Evolutionary conservation across 495 filamentous ascomycete species (phyloP), one percentile per base, ranked within the genome.

Genomic region (Neurospora terricola): DNA sequence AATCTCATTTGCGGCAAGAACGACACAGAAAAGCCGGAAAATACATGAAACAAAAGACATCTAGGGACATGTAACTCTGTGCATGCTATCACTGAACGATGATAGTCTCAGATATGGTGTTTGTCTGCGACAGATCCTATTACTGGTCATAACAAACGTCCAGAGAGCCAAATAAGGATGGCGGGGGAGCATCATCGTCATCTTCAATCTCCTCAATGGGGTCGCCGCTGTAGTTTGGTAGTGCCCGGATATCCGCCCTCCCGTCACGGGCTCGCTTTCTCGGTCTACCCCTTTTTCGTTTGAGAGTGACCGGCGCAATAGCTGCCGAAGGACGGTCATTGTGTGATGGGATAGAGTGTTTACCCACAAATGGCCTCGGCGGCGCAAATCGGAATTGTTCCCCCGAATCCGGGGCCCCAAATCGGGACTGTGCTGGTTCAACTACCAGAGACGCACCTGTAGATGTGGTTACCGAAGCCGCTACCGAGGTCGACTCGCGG

Each of bases 131-230:
- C 12, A 14, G 11, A 62, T 62, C 1, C 9, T 12, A 34, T 66
- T 9, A 66, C 54, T 66, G 54, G 2, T 66, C 54, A 9, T 66
- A 66, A 27, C 69, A 70, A 21, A 40, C 69, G 27, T 79, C 79
- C 5, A 79, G 72, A 34, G 74, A 48, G 36, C 71, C 73, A 71
- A 80, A 80, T 9, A 74, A 34, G 6, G 75, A 74, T 23, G 72
- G 45, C 11, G 40, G 39, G 0, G 23, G 12, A 69, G 27, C 9
- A 38, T 72, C 43, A 21, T 72, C 70, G 21, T 79, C 72, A 1
- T 82, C 80, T 70, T 81, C 80, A 71, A 84, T 78, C 5, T 85
- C 84, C 73, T 86, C 83, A 39, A 85, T 85, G 9, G 83, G 83
- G 74, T 86, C 84, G 27, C 77, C 80, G 34, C 77, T 78, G 74